Base-by-base conservation (phyloP, 1,139 yeast species). In the Citeromyces hawaiiensis region DNA sequence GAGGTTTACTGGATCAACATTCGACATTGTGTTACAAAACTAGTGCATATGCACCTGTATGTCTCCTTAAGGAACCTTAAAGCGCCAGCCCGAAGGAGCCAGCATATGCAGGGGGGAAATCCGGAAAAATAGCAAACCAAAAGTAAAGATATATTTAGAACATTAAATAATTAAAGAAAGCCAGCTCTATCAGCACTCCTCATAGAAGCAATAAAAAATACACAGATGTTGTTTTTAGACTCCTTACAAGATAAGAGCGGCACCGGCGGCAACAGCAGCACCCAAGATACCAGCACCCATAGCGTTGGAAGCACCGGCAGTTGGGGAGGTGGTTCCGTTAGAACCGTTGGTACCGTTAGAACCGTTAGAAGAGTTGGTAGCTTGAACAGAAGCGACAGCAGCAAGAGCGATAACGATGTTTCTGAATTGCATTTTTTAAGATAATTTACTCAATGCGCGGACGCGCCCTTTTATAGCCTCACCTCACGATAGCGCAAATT, bases 221-320 rank as follows among this genome's bases (percentile, higher is more conserved):
- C 27, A 23, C 27, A 23, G 9, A 23, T 19, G 27, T 23, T 23
- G 27, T 23, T 23, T 23, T 38, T 30, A 43, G 38, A 18, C 31
- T 38, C 46, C 61, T 72, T 76, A 75, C 67, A 75, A 72, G 56
- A 74, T 65, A 61, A 76, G 68, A 57, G 79, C 83, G 55, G 75
- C 73, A 65, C 81, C 83, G 53, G 82, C 83, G 59, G 76, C 68
- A 55, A 72, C 68, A 64, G 79, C 80, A 53, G 77, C 78, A 36
- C 51, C 53, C 21, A 42, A 65, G 55, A 66, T 60, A 45, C 70
- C 75, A 53, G 75, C 75, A 61, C 72, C 75, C 52, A 68, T 63
- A 43, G 70, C 61, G 40, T 57, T 50, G 41, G 60, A 57, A 38
- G 59, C 44, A 40, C 59, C 57, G 49, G 63, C 46, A 34, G 58